Base-by-base conservation (phyloP, 371 early-diverging fungal genomes). In the Mortierella sp. region DNA sequence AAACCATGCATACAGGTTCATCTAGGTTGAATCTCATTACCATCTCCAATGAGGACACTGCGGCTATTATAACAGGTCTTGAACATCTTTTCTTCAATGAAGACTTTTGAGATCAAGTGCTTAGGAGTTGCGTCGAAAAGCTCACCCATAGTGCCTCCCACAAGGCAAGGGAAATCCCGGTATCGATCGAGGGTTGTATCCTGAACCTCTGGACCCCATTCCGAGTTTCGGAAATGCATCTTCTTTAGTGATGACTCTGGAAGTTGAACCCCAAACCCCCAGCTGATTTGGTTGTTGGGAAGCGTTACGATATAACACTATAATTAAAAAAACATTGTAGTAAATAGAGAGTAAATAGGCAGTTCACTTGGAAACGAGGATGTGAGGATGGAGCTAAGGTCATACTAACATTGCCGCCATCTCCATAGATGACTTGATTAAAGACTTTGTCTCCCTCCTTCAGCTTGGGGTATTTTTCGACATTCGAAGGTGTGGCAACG, bases 11-110 rank as follows among this genome's bases (percentile, higher is more conserved):
- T 36, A 36, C 36, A 36, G 36, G 6, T 6, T 5, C 36, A 36
- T 36, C 10, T 10, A 47, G 11, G 47, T 16, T 4, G 19, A 11
- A 0, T 19, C 0, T 16, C 47, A 10, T 47, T 64, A 71, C 71
- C 71, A 59, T 71, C 71, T 10, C 71, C 71, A 32, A 71, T 24
- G 19, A 36, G 36, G 3, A 36, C 36, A 6, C 36, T 36, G 6
- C 36, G 36, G 36, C 36, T 36, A 36, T 36, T 64, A 53, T 47
- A 32, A 64, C 71, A 71, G 6, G 71, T 71, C 40, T 59, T 58
- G 52, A 71, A 71, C n/a, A 71, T 11, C 40, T 71, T 71, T n/a
- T 71, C 64, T 58, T 71, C 65, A 1, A 71, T 10, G n/a, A 47
- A 64, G 11, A 71, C 65, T 28, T 64, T 71, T 1, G 65, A 64